Evolutionary conservation across 192 early-diverging fungal genomes (phyloP), one percentile per base, ranked within the genome.

Genomic region (Mortierella antarctica): DNA sequence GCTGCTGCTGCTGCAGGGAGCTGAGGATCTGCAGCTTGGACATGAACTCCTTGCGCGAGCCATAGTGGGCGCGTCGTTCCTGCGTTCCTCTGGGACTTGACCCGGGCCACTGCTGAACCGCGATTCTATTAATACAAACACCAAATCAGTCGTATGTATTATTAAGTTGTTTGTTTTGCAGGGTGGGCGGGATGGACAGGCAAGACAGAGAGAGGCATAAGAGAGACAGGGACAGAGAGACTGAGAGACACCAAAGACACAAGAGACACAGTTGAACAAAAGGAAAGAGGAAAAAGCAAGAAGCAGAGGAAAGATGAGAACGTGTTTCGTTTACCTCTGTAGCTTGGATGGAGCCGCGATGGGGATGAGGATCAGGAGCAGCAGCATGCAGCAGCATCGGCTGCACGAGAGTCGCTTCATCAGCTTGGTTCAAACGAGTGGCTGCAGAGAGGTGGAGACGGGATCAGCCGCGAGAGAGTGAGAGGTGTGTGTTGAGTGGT

Each of bases 121-220:
- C 39, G 45, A 79, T 79, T 67, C 76, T 79, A 79, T 71, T 62
- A 55, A 71, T 66, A 79, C 18, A 57, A 57, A 12, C 17, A n/a
- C 54, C 8, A 64, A 41, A 42, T 44, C 12, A 63, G 21, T 40
- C 5, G 6, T 12, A 55, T 39, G 7, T 40, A 21, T 10, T 21
- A 21, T 40, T 14, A 58, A 57, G 9, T 9, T 42, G 20, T 5
- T 63, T 63, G 8, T 21, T 47, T 49, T 48, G 48, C 11, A 47
- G 53, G 54, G 23, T 12, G 0, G 44, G 41, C 17, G 11, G 13
- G n/a, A 6, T 23, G n/a, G 53, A 57, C 31, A 52, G 17, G 11
- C 7, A 7, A 18, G 62, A 15, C 48, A 41, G 14, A 21, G 14
- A 41, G 14, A 21, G 14, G 48, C 47, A 7, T 7, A 8, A n/a